Evolutionary conservation across 1,284 basidiomycete species (phyloP).

Genomic region (Pascua guehoae): DNA sequence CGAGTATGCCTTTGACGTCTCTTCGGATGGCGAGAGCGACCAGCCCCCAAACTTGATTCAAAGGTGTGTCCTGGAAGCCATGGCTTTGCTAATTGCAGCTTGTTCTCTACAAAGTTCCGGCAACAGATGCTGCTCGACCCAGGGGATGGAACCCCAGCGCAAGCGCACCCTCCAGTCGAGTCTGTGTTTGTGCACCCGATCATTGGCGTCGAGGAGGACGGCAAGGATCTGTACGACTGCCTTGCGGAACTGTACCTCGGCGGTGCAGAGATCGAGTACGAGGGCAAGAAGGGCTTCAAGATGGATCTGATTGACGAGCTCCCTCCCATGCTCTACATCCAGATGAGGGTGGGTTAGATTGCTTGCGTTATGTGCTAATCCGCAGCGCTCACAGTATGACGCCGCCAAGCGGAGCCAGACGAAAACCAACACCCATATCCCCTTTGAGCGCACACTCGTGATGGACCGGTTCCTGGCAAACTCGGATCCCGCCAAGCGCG

Average conservation of each 20-base stretch:
- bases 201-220: slow-evolving; percentile 81
- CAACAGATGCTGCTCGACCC: slow-evolving; percentile 63
- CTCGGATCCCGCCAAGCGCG: slow-evolving; percentile 66
- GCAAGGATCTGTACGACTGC: slow-evolving; percentile 86
- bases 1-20: slow-evolving; percentile 76
- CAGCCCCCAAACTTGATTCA: slow-evolving; percentile 64
- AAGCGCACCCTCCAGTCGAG: slow-evolving; percentile 60
- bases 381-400: slow-evolving; percentile 92
- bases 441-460: slow-evolving; percentile 77
- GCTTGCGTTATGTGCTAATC: background rate
- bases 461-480: slow-evolving; percentile 89
- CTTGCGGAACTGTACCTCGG: slow-evolving; percentile 82
- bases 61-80: slow-evolving; percentile 54
- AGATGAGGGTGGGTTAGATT: slow-evolving; percentile 67
- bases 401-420: slow-evolving; percentile 62
- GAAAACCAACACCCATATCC: slow-evolving; percentile 94
- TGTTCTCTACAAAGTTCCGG: slow-evolving; percentile 82
- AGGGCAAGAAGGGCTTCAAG: slow-evolving; percentile 80
- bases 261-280: slow-evolving; percentile 76
- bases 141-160: slow-evolving; percentile 50
- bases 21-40: slow-evolving; percentile 39
- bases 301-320: slow-evolving; percentile 80
- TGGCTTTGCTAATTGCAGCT: slow-evolving; percentile 50
- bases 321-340: slow-evolving; percentile 89
- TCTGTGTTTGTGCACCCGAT: slow-evolving; percentile 91